A percentile compares a stretch with the other conserved stretches of the same genome.
Conservation (phyloP, 1,139 yeast species). For the Kodamaea anthophila region DNA sequence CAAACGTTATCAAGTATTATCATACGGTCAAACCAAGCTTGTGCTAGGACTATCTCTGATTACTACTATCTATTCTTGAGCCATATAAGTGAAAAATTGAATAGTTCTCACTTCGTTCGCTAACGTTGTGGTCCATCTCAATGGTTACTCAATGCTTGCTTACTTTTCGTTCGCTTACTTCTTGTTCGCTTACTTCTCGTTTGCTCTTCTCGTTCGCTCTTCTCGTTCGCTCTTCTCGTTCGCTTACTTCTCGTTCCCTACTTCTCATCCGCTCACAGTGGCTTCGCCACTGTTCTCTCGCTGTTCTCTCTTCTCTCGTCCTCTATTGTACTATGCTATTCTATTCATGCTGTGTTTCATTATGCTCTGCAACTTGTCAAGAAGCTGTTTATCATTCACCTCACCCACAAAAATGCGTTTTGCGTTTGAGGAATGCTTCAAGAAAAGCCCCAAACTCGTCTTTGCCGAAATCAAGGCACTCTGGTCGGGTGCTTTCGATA, state of each 20-base stretch:
- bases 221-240: neutral
- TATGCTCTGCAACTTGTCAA: constrained; percentile 13
- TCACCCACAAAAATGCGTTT: constrained; percentile 19
- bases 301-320: neutral
- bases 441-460: neutral
- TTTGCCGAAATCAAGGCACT: no score
- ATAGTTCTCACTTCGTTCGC: no score
- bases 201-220: neutral
- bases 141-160: no score
- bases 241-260: neutral
- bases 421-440: constrained; percentile 15
- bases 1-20: no score
- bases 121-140: no score
- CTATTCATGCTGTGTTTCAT: no score
- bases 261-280: no score
- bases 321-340: no score
- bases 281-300: neutral
- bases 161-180: neutral
- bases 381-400: constrained; percentile 8
- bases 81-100: no score
- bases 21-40: no score
- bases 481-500: constrained; percentile 9
- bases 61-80: no score
- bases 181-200: neutral
- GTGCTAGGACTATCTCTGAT: no score